Evolutionary conservation across 2,329 filamentous ascomycete genomes (phyloP).

Genomic region (Helotiales sp.): DNA sequence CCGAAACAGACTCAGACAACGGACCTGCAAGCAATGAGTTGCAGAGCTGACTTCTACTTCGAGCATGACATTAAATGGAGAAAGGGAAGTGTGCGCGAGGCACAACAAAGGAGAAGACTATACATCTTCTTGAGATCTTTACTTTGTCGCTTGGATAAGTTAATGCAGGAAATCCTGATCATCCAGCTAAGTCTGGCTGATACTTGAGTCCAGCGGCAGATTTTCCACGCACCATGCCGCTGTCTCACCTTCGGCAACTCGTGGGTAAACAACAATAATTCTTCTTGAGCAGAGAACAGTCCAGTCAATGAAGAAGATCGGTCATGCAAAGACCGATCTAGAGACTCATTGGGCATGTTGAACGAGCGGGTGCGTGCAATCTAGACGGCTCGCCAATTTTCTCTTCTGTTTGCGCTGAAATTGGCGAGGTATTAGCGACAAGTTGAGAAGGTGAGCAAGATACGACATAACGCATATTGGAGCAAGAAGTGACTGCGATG

Average conservation of each 20-base stretch:
- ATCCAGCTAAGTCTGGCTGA: neutral
- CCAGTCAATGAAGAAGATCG: no score
- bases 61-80: no score
- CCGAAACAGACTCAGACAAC: no score
- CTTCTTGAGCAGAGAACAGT: neutral
- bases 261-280: neutral
- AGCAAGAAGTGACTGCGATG: neutral
- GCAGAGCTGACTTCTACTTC: no score
- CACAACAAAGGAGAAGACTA: no score
- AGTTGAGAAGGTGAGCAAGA: neutral
- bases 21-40: no score
- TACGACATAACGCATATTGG: neutral
- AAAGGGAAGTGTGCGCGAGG: no score
- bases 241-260: neutral
- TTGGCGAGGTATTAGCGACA: neutral
- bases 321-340: no score
- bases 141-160: no score
- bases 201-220: neutral
- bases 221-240: neutral
- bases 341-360: no score
- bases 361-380: neutral
- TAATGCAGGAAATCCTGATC: neutral
- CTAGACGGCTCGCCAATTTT: neutral
- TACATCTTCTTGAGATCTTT: no score
- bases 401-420: neutral